Evolutionary conservation across 23 red algal species (phyloP).

Genomic region (Gracilaria caudata): DNA sequence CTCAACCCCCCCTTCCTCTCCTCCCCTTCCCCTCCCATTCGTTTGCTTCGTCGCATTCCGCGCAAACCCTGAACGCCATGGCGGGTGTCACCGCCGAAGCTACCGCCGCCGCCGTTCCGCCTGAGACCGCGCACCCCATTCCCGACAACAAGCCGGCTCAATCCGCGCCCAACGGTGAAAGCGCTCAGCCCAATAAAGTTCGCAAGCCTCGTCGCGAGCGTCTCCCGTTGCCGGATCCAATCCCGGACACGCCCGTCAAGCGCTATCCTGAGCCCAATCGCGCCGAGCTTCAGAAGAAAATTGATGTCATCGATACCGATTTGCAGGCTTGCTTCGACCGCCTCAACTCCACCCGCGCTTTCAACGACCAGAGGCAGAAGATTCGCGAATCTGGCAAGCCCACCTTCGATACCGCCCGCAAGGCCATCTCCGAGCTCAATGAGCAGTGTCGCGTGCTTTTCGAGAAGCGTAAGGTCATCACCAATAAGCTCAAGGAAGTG

Average conservation of each 20-base stretch:
- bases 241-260: slow-evolving; percentile 72
- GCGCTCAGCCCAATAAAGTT: slow-evolving; percentile 17
- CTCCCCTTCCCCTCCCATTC: neutral
- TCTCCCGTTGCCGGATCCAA: slow-evolving; percentile 64
- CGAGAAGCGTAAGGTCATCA: slow-evolving; percentile 52
- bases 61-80: slow-evolving; percentile 13
- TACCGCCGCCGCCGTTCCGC: neutral
- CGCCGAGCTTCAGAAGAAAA: slow-evolving; percentile 54
- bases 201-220: slow-evolving; percentile 56
- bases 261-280: slow-evolving; percentile 71
- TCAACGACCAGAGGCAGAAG: slow-evolving; percentile 66
- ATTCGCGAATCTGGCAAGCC: slow-evolving; percentile 47
- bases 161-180: neutral
- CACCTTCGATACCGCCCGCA: slow-evolving; percentile 50
- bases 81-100: slow-evolving; percentile 38
- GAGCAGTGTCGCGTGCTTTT: slow-evolving; percentile 59
- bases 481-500: slow-evolving; percentile 50
- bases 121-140: neutral
- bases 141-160: slow-evolving; percentile 23
- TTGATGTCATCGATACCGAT: slow-evolving; percentile 39
- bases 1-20: neutral
- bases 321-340: slow-evolving; percentile 60
- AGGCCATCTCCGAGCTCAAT: slow-evolving; percentile 31
- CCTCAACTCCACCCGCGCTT: slow-evolving; percentile 30
- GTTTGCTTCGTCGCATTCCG: neutral